These are phyloP conservation scores for Exophiala spinifera DNA, from an alignment of 2,329 filamentous ascomycete species.

Conservation along the genomic window DNA sequence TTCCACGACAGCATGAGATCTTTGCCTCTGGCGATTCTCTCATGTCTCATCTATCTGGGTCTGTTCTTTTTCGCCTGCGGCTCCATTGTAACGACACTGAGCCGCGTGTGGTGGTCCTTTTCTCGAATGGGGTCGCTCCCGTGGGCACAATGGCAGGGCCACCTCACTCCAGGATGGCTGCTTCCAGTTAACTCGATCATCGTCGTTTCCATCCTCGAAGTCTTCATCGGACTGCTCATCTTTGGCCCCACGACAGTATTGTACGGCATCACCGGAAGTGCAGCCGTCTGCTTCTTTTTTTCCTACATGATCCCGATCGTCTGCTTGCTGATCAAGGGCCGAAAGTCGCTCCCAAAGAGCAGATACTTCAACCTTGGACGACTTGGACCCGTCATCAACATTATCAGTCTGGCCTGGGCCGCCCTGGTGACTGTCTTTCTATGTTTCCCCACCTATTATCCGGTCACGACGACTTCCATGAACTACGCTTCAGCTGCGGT, in stretches of 20 bases:
- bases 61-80: background rate
- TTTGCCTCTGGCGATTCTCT: background rate
- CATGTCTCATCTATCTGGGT: background rate
- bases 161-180: background rate
- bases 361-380: conserved; percentile 36
- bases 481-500: conserved; percentile 34
- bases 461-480: conserved; percentile 45
- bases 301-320: background rate
- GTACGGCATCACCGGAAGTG: conserved; percentile 6
- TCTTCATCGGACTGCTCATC: background rate
- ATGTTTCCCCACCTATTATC: conserved; percentile 43
- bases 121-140: background rate
- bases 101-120: conserved; percentile 18
- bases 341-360: conserved; percentile 24
- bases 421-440: conserved; percentile 45
- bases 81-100: conserved; percentile 1
- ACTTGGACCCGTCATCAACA: conserved; percentile 36
- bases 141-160: background rate
- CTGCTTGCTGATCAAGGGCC: conserved; percentile 39
- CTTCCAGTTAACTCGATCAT: conserved; percentile 6
- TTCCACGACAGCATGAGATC: conserved; percentile 2
- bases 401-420: conserved; percentile 42
- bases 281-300: conserved; percentile 6
- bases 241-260: conserved; percentile 4
- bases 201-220: background rate